phyloP scores from a whole-genome alignment of 2,329 filamentous ascomycete genomes.

The Fusarium domesticum region DNA sequence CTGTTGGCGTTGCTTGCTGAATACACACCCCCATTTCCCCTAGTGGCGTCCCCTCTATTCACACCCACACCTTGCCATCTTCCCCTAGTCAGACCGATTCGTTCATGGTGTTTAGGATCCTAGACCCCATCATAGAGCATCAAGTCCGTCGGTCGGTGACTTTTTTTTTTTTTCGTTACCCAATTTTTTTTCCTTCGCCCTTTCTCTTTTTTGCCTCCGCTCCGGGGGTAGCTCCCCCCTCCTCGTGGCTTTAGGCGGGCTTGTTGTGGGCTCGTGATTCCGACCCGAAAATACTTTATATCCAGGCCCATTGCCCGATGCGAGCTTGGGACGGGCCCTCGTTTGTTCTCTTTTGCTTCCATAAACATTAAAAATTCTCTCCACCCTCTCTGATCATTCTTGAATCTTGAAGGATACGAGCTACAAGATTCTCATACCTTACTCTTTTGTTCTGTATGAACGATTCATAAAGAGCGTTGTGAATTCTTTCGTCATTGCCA shows the following conservation, averaged over 20 bases:
- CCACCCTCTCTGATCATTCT: neutral
- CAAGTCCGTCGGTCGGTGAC: neutral
- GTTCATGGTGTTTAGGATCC: neutral
- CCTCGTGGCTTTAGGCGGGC: slow-evolving; percentile 16
- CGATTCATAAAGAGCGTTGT: neutral
- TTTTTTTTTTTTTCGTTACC: neutral
- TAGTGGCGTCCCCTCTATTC: neutral
- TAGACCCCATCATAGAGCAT: neutral
- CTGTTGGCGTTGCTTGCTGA: neutral
- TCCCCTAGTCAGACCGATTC: neutral
- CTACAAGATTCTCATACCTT: too few species aligned
- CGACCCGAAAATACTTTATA: neutral
- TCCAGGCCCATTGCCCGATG: neutral
- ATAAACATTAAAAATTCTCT: neutral
- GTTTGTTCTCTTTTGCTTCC: neutral
- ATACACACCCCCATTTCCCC: neutral
- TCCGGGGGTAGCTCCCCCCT: slow-evolving; percentile 9
- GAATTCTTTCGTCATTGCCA: slow-evolving; percentile 19
- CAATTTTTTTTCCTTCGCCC: too few species aligned
- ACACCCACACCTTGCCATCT: too few species aligned
- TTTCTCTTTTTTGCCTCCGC: slow-evolving; percentile 6
- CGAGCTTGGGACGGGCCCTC: neutral
- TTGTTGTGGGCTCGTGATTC: slow-evolving; percentile 7
- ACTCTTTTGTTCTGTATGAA: neutral
- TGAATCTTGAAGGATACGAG: neutral